Percentiles rank a stretch among this genome's conserved stretches.
phyloP scores from a whole-genome alignment of 176 grass and related monocot genomes.

The Avena sativa region DNA sequence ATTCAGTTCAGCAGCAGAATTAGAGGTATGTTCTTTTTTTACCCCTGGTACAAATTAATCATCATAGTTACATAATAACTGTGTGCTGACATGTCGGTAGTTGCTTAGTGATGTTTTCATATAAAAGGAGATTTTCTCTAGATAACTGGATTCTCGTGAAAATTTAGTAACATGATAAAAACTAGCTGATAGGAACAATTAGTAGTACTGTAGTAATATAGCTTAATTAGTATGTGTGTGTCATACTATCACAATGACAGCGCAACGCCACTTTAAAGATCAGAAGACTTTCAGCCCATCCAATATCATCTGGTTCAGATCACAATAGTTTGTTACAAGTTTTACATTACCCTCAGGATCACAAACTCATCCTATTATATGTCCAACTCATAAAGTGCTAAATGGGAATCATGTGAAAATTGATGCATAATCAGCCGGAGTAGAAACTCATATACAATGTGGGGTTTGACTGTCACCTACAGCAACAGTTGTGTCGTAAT shows the following conservation, averaged over 20 bases:
- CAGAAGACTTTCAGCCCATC: background rate
- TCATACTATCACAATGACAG: conserved; percentile 11
- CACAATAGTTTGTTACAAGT: conserved; percentile 16
- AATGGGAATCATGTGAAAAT: background rate
- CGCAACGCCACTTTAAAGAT: background rate
- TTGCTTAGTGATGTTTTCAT: background rate
- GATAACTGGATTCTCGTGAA: background rate
- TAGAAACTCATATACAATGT: background rate
- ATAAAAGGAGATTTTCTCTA: background rate
- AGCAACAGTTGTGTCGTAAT: background rate
- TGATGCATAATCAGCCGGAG: background rate
- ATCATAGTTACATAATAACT: background rate
- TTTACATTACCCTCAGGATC: background rate
- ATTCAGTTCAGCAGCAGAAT: conserved; percentile 63
- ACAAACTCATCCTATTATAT: conserved; percentile 5
- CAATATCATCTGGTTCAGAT: conserved; percentile 22
- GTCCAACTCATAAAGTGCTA: background rate
- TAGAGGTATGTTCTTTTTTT: conserved; percentile 60
- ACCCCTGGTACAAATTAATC: background rate
- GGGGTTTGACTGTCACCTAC: background rate
- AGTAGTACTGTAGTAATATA: conserved; percentile 18
- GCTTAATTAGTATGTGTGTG: background rate
- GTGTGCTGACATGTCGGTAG: conserved; percentile 23
- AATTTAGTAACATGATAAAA: conserved; percentile 9
- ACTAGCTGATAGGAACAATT: background rate